phyloP scores from a whole-genome alignment of 1,139 yeast species.

The Candida tropicalis region DNA sequence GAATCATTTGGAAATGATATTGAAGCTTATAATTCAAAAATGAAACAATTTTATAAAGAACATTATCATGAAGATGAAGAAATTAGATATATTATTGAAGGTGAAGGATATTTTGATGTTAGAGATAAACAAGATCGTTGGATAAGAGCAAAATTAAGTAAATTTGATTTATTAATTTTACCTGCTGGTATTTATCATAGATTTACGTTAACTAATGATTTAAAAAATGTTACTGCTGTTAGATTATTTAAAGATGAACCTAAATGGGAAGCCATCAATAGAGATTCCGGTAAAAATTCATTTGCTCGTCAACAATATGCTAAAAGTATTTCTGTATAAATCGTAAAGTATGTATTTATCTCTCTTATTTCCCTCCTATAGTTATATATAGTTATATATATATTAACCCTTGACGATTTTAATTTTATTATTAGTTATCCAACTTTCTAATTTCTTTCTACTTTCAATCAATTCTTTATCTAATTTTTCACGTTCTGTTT shows the following conservation, averaged over 20 bases:
- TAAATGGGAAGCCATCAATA: constrained; percentile 88
- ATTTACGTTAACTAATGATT: constrained; percentile 66
- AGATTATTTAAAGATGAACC: constrained; percentile 94
- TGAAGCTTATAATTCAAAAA: constrained; percentile 60
- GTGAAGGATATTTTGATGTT: constrained; percentile 92
- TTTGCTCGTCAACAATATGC: constrained; percentile 35
- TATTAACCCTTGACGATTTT: constrained; percentile 51
- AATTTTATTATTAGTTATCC: constrained; percentile 69
- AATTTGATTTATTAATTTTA: constrained; percentile 69
- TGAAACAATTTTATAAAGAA: constrained; percentile 75
- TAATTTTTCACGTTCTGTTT: constrained; percentile 45
- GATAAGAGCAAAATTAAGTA: constrained; percentile 70
- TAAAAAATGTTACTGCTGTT: constrained; percentile 71
- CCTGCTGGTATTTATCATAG: constrained; percentile 96
- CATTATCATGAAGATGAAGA: constrained; percentile 98
- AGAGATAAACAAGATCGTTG: constrained; percentile 70
- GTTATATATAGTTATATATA: not conserved
- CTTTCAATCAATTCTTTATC: constrained; percentile 49
- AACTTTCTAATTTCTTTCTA: constrained; percentile 60
- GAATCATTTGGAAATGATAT: constrained; percentile 66
- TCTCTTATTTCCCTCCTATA: not conserved
- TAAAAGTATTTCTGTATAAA: constrained; percentile 26
- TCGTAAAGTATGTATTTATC: not conserved
- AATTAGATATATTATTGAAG: constrained; percentile 85
- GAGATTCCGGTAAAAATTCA: constrained; percentile 40